Conservation (phyloP, 306 rosid genomes). For the Quercus gilva region DNA sequence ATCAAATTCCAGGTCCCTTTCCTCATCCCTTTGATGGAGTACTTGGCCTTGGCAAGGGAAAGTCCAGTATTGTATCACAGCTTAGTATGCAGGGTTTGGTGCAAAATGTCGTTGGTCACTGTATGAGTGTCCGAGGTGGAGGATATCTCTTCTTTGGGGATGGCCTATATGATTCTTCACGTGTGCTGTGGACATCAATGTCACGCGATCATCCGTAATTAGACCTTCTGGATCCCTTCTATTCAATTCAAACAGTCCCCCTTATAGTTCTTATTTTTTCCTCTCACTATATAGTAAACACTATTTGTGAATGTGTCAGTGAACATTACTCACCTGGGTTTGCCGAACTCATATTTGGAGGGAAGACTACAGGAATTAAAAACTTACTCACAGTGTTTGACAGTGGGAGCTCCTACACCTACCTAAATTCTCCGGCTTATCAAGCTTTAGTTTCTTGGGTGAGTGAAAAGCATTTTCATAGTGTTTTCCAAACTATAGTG, state of each 20-base stretch:
- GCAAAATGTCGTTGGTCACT: slow-evolving; percentile 80
- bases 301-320: slow-evolving; percentile 45
- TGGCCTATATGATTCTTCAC: slow-evolving; percentile 51
- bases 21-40: slow-evolving; percentile 77
- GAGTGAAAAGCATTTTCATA: slow-evolving; percentile 31
- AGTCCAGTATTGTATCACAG: slow-evolving; percentile 75
- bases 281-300: not conserved
- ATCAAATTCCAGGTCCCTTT: slow-evolving; percentile 63
- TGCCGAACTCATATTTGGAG: slow-evolving; percentile 67
- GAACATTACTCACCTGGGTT: slow-evolving; percentile 81
- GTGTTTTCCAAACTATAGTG: too few species aligned
- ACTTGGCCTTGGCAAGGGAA: slow-evolving; percentile 87
- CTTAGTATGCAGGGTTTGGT: slow-evolving; percentile 62
- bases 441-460: slow-evolving; percentile 58
- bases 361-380: slow-evolving; percentile 49
- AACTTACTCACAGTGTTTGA: slow-evolving; percentile 55
- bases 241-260: not conserved
- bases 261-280: slow-evolving; percentile 3
- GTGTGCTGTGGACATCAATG: slow-evolving; percentile 64
- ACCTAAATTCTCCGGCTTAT: slow-evolving; percentile 65
- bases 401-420: slow-evolving; percentile 86
- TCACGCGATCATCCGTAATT: slow-evolving; percentile 53
- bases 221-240: slow-evolving; percentile 20
- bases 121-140: slow-evolving; percentile 80
- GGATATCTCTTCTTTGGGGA: slow-evolving; percentile 86